Base-by-base conservation (phyloP, 1,284 basidiomycete genomes). In the Porodaedalea pini region DNA sequence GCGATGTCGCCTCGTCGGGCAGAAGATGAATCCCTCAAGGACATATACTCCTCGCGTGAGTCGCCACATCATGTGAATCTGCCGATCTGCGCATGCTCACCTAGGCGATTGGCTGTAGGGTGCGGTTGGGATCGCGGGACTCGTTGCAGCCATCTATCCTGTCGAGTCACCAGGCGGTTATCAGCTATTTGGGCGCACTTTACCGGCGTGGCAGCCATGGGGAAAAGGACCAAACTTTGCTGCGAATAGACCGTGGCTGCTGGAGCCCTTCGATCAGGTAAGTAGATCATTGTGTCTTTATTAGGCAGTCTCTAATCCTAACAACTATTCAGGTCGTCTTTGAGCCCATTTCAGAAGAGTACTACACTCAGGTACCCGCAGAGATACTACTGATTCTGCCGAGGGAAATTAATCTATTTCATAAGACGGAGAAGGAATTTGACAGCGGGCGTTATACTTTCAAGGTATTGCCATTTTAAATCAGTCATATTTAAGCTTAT, bases 151-250 rank as follows among this genome's bases (percentile, higher is more conserved):
- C 2, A 86, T 88, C 57, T 89, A 87, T 62, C 86, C 83, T 0
- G 75, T 85, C 43, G 80, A 81, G 54, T 83, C 80, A 2, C 85
- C 85, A 0, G 85, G 85, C 19, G 83, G 83, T 0, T 87, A 86
- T 66, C 83, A 85, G 64, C 70, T 86, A 2, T 83, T 77, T 62
- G 86, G 78, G 0, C 70, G 80, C 15, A 80, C 83, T 1, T 66
- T 86, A 1, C 79, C 85, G 2, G 71, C 77, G 0, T 86, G 84
- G 83, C 76, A 82, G 51, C 78, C 82, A 0, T 85, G 82, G 81
- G 81, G 82, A 0, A 78, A 73, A 43, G 82, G 81, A 0, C 53
- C 62, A 0, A 70, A 79, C 59, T 85, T 85, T 60, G 58, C 60
- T 8, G 61, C 71, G 0, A 73, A 77, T 1, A 71, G 70, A 39